phyloP scores from a whole-genome alignment of 2,329 filamentous ascomycete genomes.

The Claviceps africana region DNA sequence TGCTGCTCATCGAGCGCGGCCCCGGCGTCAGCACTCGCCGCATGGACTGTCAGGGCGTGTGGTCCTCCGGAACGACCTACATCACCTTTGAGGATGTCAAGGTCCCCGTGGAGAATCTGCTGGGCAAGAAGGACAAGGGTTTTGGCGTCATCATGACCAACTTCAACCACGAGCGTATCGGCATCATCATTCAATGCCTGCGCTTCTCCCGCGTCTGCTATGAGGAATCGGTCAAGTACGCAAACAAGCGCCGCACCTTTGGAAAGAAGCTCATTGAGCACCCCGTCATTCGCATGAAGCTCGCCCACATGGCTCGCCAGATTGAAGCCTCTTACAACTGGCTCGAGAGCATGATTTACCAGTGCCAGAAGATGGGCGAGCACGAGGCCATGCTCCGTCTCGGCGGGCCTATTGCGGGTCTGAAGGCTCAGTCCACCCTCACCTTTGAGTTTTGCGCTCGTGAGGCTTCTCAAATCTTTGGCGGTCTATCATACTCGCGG shows the following conservation, averaged over 20 bases:
- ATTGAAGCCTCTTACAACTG: conserved; percentile 95
- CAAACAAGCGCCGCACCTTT: conserved; percentile 92
- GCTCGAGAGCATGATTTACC: conserved; percentile 90
- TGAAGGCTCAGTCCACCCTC: conserved; percentile 87
- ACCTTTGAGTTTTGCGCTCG: conserved; percentile 97
- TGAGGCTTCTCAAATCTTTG: conserved; percentile 95
- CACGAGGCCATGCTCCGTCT: conserved; percentile 93
- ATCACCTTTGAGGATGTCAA: conserved; percentile 98
- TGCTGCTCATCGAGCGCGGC: conserved; percentile 82
- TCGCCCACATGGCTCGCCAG: conserved; percentile 95
- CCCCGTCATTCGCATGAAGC: conserved; percentile 92
- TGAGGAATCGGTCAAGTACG: conserved; percentile 93
- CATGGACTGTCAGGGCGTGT: conserved; percentile 98
- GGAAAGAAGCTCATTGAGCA: conserved; percentile 95
- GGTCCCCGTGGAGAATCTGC: conserved; percentile 95
- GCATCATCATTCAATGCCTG: conserved; percentile 93
- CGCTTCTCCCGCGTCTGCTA: conserved; percentile 95
- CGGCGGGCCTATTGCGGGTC: conserved; percentile 79
- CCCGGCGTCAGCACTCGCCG: conserved; percentile 82
- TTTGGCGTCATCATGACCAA: conserved; percentile 99
- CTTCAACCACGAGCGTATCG: conserved; percentile 98
- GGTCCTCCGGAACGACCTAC: conserved; percentile 90
- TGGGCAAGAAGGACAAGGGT: conserved; percentile 95
- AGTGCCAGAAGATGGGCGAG: conserved; percentile 85
- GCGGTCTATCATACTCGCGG: conserved; percentile 78